Evolutionary conservation across 1,284 basidiomycete species (phyloP), one percentile per base, ranked within the genome.

Genomic region (Gomphus bonarii): DNA sequence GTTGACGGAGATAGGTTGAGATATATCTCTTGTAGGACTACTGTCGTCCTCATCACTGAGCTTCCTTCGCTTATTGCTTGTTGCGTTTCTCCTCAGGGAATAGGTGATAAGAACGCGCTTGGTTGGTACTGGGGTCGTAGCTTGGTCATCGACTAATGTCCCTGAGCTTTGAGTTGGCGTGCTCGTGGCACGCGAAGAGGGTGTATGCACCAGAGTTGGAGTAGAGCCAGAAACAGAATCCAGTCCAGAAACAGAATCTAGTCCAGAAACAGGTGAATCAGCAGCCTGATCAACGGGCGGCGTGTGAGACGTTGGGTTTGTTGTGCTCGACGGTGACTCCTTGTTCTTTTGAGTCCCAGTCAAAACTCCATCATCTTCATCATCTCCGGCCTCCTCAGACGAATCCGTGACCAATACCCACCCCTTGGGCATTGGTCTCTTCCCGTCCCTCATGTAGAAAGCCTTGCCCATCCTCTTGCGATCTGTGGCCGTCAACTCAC

Each of bases 341-440:
- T 35, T 31, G 31, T 16, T 36, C 7, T 28, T 53, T 14, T 3
- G 25, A 53, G 51, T 28, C 46, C 31, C 28, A 22, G 28, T 33
- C 22, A 10, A 43, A 10, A 8, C 54, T 49, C 1, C 38, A 18
- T 50, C 49, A 5, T 31, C 57, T 35, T 58, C 50, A 3, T 58
- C 57, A 20, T 58, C 57, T 28, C 43, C 57, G 14, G 57, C 53
- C 50, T 58, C 57, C 25, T 51, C 49, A 5, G 57, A 58, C 20
- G 57, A 58, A 46, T 52, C 49, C n/a, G 57, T 53, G 9, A 58
- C 42, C 12, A 58, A 38, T 31, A 58, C 57, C 57, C 57, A 58
- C 14, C 57, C 57, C 30, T 58, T 58, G 20, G 57, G 57, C 57
- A 58, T 58, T 31, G 31, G 50, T 18, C 52, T 58, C 20, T 42